Evolutionary conservation across 2,329 filamentous ascomycete species (phyloP).

Genomic region (Diaporthe ilicicola): DNA sequence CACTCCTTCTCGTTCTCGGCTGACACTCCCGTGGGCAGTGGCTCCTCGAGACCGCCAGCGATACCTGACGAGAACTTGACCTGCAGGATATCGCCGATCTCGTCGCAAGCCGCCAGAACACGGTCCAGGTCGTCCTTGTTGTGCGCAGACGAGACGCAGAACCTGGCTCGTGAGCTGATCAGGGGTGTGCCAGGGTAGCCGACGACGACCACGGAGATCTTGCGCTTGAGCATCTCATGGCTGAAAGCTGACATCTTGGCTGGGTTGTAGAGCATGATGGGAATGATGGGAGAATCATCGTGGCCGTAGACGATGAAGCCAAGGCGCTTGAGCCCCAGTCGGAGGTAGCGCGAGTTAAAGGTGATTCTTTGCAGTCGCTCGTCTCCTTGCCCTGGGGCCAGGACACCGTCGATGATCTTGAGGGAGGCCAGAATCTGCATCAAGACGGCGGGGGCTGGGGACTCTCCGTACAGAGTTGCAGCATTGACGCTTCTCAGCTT

Average conservation of each 20-base stretch:
- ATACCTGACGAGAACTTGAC: conserved; percentile 97
- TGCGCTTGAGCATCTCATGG: conserved; percentile 97
- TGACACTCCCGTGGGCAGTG: conserved; percentile 75
- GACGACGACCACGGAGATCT: conserved; percentile 96
- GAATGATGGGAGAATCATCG: conserved; percentile 97
- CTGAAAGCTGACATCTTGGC: conserved; percentile 99
- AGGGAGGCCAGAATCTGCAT: conserved; percentile 90
- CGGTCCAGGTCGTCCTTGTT: conserved; percentile 98
- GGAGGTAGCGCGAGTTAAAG: conserved; percentile 98
- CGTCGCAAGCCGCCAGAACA: conserved; percentile 86
- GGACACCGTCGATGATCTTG: conserved; percentile 86
- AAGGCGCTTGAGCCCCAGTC: conserved; percentile 93
- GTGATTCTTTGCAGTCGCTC: conserved; percentile 95
- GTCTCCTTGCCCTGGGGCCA: conserved; percentile 90
- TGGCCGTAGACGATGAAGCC: conserved; percentile 97
- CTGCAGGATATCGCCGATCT: conserved; percentile 90
- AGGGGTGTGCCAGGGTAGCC: conserved; percentile 96
- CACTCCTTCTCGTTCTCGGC: conserved; percentile 77
- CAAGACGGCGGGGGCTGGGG: conserved; percentile 85
- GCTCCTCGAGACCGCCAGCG: conserved; percentile 83
- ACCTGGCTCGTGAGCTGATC: conserved; percentile 91
- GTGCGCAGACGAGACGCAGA: conserved; percentile 95
- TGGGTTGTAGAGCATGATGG: conserved; percentile 94
- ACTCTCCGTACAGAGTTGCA: conserved; percentile 86
- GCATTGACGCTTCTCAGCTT: conserved; percentile 89